phyloP scores from a whole-genome alignment of 495 filamentous ascomycete genomes.

The Xylaria cubensis region DNA sequence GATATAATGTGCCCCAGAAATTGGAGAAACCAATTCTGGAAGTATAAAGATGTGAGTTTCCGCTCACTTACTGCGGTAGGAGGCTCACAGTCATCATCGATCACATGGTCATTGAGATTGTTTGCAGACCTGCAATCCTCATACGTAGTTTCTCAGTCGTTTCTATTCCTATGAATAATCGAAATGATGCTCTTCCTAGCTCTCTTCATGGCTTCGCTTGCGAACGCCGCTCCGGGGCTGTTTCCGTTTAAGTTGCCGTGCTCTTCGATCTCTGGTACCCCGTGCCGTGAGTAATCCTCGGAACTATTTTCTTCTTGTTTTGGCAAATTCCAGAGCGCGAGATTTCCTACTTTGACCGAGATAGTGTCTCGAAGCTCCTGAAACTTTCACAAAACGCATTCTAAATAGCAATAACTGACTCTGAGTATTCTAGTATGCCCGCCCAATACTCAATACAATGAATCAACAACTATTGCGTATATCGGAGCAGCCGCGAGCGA shows the following conservation, averaged over 20 bases:
- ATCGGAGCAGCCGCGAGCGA: constrained; percentile 21
- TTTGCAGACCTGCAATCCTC: neutral
- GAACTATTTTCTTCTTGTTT: too few relatives aligned
- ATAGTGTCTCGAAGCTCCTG: too few relatives aligned
- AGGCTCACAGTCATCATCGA: neutral
- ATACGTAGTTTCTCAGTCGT: neutral
- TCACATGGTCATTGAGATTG: neutral
- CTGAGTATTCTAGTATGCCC: neutral
- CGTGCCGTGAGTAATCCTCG: neutral
- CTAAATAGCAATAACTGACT: too few relatives aligned
- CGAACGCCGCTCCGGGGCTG: neutral
- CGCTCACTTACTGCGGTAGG: neutral
- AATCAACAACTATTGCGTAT: neutral
- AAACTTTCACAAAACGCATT: too few relatives aligned
- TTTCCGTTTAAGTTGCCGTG: constrained; percentile 6
- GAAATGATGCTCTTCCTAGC: constrained; percentile 12
- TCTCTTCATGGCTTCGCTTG: constrained; percentile 9
- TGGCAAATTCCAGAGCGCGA: too few relatives aligned
- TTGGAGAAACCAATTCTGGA: too few relatives aligned
- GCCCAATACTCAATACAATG: constrained; percentile 5
- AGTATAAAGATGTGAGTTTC: neutral
- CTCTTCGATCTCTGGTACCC: constrained; percentile 10
- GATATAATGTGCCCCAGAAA: neutral
- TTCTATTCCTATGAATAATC: neutral
- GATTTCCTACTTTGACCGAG: too few relatives aligned